Base-by-base conservation (phyloP, 2,329 filamentous ascomycete genomes). In the Fusarium xyrophilum region DNA sequence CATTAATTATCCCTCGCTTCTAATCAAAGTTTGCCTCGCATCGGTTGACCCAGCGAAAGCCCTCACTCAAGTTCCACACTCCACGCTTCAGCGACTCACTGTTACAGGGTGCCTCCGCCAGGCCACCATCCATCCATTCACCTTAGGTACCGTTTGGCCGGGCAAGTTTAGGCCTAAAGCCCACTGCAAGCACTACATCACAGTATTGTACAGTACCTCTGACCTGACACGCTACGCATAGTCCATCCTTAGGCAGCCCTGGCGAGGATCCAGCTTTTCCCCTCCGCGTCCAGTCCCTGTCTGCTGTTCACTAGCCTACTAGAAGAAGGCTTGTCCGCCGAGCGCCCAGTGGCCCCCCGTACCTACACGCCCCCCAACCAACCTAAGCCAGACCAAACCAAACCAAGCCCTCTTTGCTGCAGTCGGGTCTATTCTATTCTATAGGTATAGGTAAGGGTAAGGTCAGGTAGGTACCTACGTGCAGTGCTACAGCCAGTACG, bases 21-120 rank as follows among this genome's bases (percentile, higher is more conserved):
- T 55, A 67, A 71, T 69, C 71, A 73, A 65, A 73, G 67, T 72
- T 73, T 73, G 58, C 65, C 67, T 71, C 60, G 60, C 59, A 72
- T 69, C 61, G 67, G 67, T 73, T 70, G 68, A 73, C 67, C 70
- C 70, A 73, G 70, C 61, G 66, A 69, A 73, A 69, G 62, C 71
- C 69, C 58, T 69, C 58, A 63, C 58, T 67, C 58, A 63, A 63
- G 71, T 73, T 73, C 71, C 71, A 73, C 71, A 69, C 58, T 58
- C 66, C 51, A 53, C 38, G 44, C 47, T 35, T 39, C 54, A 50
- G 60, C 65, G 60, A 68, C 65, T 68, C 55, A 67, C 67, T 64
- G 44, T 62, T 51, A 52, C 52, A 55, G 57, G 54, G 57, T 63
- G 46, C 53, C 62, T 48, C 55, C 42, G 40, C 47, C 53, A 35